Base-by-base conservation (phyloP, 345 rosid genomes). In the Eucalyptus brandiana region DNA sequence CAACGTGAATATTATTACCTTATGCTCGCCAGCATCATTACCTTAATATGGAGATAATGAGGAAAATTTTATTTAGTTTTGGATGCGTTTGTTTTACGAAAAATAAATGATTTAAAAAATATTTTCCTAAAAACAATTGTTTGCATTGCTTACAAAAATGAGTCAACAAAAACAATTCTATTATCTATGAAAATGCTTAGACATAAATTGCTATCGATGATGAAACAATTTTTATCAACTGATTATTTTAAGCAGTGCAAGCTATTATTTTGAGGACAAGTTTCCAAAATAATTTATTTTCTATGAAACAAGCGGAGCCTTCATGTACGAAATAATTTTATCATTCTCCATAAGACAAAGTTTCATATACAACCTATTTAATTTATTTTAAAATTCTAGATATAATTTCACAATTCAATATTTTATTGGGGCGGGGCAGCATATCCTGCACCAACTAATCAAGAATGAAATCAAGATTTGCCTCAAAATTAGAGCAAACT, bases 281-380 rank as follows among this genome's bases (percentile, higher is more conserved):
- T 8, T 53, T 53, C 0, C 4, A 5, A 53, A 53, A 53, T 53
- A 0, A 53, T 53, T 53, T 2, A 53, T 53, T 53, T 53, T 53
- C 2, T 1, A 19, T 1, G 5, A 53, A 53, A 53, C 2, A 53
- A 53, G 56, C 0, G 0, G 24, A 53, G 24, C 24, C 2, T 53
- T 53, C 4, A 1, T 53, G 10, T 8, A 53, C 2, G 2, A 8
- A 53, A 53, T 53, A 19, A 53, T 19, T 53, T 19, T 53, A 19
- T 53, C 5, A 6, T 58, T 58, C 65, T 58, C 65, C 65, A 12
- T 26, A 5, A 58, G n/a, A 58, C 14, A 58, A 11, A 58, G 15
- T 6, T 58, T 58, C 65, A 2, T 1, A 58, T 26, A 58, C n/a
- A 58, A 24, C 7, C n/a, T 58, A 58, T 58, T 58, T 58, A 3